Conservation (phyloP, 768 basidiomycete genomes). For the Termitomyces sp. region DNA sequence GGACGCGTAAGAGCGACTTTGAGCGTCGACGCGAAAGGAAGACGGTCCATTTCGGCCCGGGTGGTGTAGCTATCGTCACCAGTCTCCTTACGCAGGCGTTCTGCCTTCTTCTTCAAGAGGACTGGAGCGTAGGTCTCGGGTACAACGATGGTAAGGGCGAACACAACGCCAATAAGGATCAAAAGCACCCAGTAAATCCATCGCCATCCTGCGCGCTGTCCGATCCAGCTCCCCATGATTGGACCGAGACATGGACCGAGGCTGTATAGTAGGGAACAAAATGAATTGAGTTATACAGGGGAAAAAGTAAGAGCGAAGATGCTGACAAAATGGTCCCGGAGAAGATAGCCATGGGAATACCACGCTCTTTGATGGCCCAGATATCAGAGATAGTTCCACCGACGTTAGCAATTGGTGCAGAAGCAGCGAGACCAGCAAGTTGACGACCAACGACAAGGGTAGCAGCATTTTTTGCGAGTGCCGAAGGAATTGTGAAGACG, state of each 20-base stretch:
- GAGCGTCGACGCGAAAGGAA: constrained; percentile 3
- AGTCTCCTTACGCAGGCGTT: constrained; percentile 34
- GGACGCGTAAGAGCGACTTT: constrained; percentile 9
- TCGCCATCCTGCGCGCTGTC: constrained; percentile 39
- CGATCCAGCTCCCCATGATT: constrained; percentile 47
- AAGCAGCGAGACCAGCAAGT: constrained; percentile 23
- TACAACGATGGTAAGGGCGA: constrained; percentile 36
- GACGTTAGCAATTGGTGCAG: constrained; percentile 31
- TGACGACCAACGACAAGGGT: constrained; percentile 36
- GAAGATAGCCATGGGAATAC: constrained; percentile 47
- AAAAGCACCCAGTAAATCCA: constrained; percentile 51
- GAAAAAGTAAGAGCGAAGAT: neutral
- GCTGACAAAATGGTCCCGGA: constrained; percentile 43
- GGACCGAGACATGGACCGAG: constrained; percentile 48
- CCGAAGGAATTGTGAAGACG: constrained; percentile 45
- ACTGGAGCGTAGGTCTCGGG: constrained; percentile 53
- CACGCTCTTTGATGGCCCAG: constrained; percentile 38
- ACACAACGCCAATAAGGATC: constrained; percentile 36
- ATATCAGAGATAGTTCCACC: constrained; percentile 43
- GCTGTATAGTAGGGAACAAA: constrained; percentile 13
- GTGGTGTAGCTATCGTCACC: constrained; percentile 19
- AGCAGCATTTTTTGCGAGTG: constrained; percentile 24
- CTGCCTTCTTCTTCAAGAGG: constrained; percentile 42
- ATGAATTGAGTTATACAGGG: neutral
- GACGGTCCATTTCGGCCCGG: constrained; percentile 7